Evolutionary conservation across 306 rosid species (phyloP).

Genomic region (Bauhinia variegata): DNA sequence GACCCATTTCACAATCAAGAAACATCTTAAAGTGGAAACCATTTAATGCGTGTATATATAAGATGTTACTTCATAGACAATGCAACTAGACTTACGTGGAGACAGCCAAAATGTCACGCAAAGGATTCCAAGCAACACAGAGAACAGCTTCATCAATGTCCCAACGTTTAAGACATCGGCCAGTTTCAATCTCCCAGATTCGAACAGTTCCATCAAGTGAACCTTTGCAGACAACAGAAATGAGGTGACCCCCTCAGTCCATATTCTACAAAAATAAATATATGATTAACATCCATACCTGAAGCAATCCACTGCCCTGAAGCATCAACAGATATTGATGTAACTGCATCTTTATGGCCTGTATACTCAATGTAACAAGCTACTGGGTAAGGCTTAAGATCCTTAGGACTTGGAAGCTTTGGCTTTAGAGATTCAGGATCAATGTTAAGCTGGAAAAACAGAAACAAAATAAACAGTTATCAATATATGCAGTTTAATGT

Average conservation of each 20-base stretch:
- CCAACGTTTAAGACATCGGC: constrained; percentile 83
- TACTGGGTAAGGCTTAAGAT: constrained; percentile 84
- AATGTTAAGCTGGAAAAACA: constrained; percentile 68
- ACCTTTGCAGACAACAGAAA: constrained; percentile 52
- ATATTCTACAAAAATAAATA: constrained; percentile 23
- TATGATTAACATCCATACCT: constrained; percentile 53
- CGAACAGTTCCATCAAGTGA: constrained; percentile 91
- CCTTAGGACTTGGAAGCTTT: constrained; percentile 83
- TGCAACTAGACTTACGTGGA: constrained; percentile 62
- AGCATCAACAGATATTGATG: constrained; percentile 75
- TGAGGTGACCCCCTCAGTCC: constrained; percentile 26
- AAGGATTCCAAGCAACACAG: constrained; percentile 94
- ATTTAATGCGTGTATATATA: not conserved
- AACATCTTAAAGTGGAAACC: constrained; percentile 18
- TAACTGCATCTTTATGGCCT: constrained; percentile 86
- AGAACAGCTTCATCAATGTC: constrained; percentile 77
- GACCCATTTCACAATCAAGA: constrained; percentile 29
- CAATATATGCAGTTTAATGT: not conserved
- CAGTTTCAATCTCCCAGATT: constrained; percentile 90
- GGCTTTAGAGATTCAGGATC: constrained; percentile 95
- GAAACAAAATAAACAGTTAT: not conserved
- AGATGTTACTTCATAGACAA: constrained; percentile 1
- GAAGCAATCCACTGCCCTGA: constrained; percentile 99
- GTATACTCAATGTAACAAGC: constrained; percentile 77
- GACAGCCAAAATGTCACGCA: constrained; percentile 68